Percentiles rank a stretch among this genome's conserved stretches.
Evolutionary conservation across 768 basidiomycete species (phyloP).

Genomic region (Tricholoma saponaceum): DNA sequence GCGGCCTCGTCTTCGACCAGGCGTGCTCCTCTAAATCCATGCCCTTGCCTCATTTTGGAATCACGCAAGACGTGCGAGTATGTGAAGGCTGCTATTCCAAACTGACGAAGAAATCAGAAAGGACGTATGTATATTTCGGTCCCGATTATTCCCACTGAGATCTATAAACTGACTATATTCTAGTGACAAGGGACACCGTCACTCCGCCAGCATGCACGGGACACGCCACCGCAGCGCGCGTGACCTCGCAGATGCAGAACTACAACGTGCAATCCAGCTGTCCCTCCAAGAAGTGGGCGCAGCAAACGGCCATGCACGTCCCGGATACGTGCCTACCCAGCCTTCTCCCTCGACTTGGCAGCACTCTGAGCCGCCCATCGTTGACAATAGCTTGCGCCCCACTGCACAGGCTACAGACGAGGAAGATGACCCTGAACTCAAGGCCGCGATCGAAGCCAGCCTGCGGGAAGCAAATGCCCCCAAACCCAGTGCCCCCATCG

Average conservation of each 20-base stretch:
- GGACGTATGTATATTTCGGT: slow-evolving; percentile 34
- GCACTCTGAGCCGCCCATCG: slow-evolving; percentile 68
- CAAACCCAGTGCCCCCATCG: slow-evolving; percentile 72
- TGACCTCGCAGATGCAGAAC: slow-evolving; percentile 76
- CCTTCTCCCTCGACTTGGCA: slow-evolving; percentile 52
- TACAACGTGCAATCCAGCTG: slow-evolving; percentile 90
- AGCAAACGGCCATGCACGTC: slow-evolving; percentile 41
- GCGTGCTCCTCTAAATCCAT: slow-evolving; percentile 83
- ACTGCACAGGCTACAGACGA: slow-evolving; percentile 30
- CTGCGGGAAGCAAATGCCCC: slow-evolving; percentile 80
- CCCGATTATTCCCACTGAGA: background rate
- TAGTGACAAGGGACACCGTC: slow-evolving; percentile 48
- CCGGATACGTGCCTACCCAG: slow-evolving; percentile 70
- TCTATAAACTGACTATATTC: slow-evolving; percentile 5
- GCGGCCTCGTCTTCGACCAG: slow-evolving; percentile 95
- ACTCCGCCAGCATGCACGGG: slow-evolving; percentile 50
- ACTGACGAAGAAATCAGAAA: slow-evolving; percentile 60
- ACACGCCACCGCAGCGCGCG: slow-evolving; percentile 53
- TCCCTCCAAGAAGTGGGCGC: slow-evolving; percentile 76
- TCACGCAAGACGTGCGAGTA: slow-evolving; percentile 87
- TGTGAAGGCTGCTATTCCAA: slow-evolving; percentile 90
- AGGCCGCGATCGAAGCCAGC: slow-evolving; percentile 93
- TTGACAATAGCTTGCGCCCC: slow-evolving; percentile 48
- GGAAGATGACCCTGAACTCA: slow-evolving; percentile 90
- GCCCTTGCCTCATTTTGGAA: slow-evolving; percentile 89